Evolutionary conservation across 352 stramenopile genomes (phyloP).

Genomic region (Phytophthora rubi): DNA sequence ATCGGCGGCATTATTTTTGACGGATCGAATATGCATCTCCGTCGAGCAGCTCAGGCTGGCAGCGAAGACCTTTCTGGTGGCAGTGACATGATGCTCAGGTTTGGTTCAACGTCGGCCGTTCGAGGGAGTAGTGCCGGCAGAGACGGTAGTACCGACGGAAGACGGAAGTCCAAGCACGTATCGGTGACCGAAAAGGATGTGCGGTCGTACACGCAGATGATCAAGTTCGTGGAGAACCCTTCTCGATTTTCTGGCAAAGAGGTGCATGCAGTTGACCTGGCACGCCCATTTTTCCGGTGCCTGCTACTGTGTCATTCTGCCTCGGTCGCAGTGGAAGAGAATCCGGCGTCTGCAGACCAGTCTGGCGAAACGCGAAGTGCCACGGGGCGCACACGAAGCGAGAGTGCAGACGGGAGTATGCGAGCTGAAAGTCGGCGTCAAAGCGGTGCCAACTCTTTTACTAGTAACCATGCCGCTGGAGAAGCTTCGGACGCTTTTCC

Average conservation of each 20-base stretch:
- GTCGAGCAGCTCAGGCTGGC: slow-evolving; percentile 42
- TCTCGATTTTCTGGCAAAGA: slow-evolving; percentile 57
- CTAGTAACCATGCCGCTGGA: slow-evolving; percentile 25
- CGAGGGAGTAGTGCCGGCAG: slow-evolving; percentile 11
- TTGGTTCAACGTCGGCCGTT: slow-evolving; percentile 8
- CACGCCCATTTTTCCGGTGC: slow-evolving; percentile 81
- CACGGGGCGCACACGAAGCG: slow-evolving; percentile 11
- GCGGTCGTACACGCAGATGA: slow-evolving; percentile 64
- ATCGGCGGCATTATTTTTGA: slow-evolving; percentile 93
- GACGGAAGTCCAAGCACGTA: slow-evolving; percentile 45
- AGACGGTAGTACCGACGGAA: slow-evolving; percentile 25
- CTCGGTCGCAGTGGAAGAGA: slow-evolving; percentile 64
- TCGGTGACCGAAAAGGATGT: slow-evolving; percentile 76
- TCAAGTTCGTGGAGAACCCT: slow-evolving; percentile 74
- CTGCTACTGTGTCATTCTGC: slow-evolving; percentile 84
- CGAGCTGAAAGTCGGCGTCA: slow-evolving; percentile 29
- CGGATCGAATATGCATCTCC: slow-evolving; percentile 65
- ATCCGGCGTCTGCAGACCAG: slow-evolving; percentile 6
- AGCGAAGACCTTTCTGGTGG: slow-evolving; percentile 23
- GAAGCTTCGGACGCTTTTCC: slow-evolving; percentile 41
- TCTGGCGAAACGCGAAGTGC: slow-evolving; percentile 13
- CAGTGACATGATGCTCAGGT: slow-evolving; percentile 32
- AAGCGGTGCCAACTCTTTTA: slow-evolving; percentile 34
- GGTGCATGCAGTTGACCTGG: slow-evolving; percentile 60
- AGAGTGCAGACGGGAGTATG: slow-evolving; percentile 33